These are phyloP conservation scores for Hylodesmum podocarpum DNA, from an alignment of 306 rosid genomes.

Conservation along the genomic window DNA sequence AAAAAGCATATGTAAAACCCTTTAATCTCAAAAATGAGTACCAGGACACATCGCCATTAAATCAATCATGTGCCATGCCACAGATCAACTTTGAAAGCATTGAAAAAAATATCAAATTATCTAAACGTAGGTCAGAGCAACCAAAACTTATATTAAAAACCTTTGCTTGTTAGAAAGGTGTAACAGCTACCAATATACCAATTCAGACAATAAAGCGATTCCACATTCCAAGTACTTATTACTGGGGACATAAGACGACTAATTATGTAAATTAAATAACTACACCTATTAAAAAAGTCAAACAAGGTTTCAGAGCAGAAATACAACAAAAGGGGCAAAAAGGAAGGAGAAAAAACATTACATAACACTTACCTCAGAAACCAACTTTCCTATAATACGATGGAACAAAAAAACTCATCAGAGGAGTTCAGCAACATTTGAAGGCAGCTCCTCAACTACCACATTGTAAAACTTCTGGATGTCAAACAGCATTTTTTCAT, in stretches of 20 bases:
- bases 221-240: slow-evolving; percentile 43
- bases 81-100: background rate
- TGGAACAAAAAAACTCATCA: slow-evolving; percentile 46
- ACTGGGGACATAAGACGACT: slow-evolving; percentile 32
- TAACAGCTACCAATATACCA: slow-evolving; percentile 38
- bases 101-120: background rate
- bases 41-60: background rate
- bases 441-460: slow-evolving; percentile 74
- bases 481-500: slow-evolving; percentile 74
- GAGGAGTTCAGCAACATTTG: slow-evolving; percentile 81
- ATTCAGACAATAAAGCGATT: slow-evolving; percentile 40
- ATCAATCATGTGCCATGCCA: background rate
- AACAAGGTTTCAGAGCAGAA: slow-evolving; percentile 31
- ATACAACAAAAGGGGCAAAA: slow-evolving; percentile 39
- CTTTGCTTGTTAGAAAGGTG: slow-evolving; percentile 32
- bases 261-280: slow-evolving; percentile 42
- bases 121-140: slow-evolving; percentile 7
- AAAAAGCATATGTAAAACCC: background rate
- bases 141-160: slow-evolving; percentile 15
- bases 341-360: slow-evolving; percentile 24
- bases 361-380: slow-evolving; percentile 46
- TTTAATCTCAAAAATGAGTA: background rate
- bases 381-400: slow-evolving; percentile 37
- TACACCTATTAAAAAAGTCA: slow-evolving; percentile 45
- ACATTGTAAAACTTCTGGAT: slow-evolving; percentile 86